Conservation (phyloP, 345 rosid genomes). For the Rhizophora mangle region DNA sequence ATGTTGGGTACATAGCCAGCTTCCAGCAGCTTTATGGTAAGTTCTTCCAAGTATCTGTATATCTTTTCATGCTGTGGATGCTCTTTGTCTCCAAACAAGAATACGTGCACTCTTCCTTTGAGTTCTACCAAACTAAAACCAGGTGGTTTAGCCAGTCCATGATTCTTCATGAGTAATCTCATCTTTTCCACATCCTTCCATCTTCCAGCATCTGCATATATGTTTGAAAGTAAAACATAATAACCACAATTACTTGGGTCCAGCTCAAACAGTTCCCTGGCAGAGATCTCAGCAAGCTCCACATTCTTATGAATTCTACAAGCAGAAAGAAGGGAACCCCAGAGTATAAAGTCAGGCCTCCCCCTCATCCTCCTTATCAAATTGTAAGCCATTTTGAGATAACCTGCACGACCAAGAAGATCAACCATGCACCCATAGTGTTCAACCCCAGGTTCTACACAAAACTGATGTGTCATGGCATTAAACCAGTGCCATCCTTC, state of each 20-base stretch:
- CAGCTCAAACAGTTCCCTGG: slow-evolving; percentile 54
- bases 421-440: slow-evolving; percentile 94
- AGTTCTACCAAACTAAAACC: slow-evolving; percentile 84
- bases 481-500: slow-evolving; percentile 86
- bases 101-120: slow-evolving; percentile 64
- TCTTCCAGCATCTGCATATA: slow-evolving; percentile 86
- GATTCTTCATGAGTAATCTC: slow-evolving; percentile 53
- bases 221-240: slow-evolving; percentile 68
- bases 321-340: slow-evolving; percentile 91
- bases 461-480: slow-evolving; percentile 50
- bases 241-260: slow-evolving; percentile 73
- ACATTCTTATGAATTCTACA: slow-evolving; percentile 83
- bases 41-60: slow-evolving; percentile 47
- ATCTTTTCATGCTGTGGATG: slow-evolving; percentile 68
- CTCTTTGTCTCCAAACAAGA: slow-evolving; percentile 76
- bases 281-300: slow-evolving; percentile 76
- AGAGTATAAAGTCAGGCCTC: slow-evolving; percentile 68
- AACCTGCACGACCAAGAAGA: slow-evolving; percentile 82
- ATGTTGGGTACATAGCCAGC: slow-evolving; percentile 72
- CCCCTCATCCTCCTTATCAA: slow-evolving; percentile 68
- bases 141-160: slow-evolving; percentile 62
- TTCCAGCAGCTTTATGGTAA: slow-evolving; percentile 51
- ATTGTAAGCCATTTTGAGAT: slow-evolving; percentile 58
- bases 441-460: slow-evolving; percentile 70
- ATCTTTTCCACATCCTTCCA: slow-evolving; percentile 80